phyloP scores from a whole-genome alignment of 1,139 yeast genomes.

The Magnusiomyces clavatus region DNA sequence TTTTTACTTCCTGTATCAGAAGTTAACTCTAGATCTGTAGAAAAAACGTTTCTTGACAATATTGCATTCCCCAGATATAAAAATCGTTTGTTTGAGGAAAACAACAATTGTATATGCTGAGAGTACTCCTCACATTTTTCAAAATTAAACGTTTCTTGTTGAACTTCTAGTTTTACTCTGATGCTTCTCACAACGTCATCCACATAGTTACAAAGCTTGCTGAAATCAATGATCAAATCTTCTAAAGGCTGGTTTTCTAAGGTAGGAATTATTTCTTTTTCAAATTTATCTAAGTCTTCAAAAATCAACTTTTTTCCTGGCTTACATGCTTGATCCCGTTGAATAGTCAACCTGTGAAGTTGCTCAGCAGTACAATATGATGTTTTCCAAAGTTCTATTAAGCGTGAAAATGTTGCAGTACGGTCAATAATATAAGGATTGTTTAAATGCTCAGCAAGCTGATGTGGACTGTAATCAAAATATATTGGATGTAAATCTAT shows the following conservation, averaged over 20 bases:
- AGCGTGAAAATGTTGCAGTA: background rate
- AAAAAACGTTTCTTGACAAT: no score
- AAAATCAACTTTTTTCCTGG: background rate
- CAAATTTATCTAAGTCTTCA: background rate
- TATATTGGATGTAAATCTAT: background rate
- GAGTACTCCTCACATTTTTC: conserved; percentile 1
- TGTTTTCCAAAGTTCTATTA: conserved; percentile 5
- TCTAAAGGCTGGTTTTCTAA: background rate
- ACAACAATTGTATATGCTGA: background rate
- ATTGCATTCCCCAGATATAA: no score
- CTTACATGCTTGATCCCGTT: background rate
- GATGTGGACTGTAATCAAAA: conserved; percentile 1
- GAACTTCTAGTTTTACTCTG: conserved; percentile 2
- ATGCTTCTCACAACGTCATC: conserved; percentile 2
- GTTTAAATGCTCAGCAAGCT: background rate
- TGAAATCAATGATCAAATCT: background rate
- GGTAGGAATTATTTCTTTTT: background rate
- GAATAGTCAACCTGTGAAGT: background rate
- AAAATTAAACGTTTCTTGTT: background rate
- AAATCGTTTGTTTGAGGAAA: no score
- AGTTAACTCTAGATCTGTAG: no score
- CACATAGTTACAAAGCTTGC: conserved; percentile 2
- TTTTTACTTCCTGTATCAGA: no score
- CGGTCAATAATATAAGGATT: conserved; percentile 4
- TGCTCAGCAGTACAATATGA: conserved; percentile 5